phyloP scores from a whole-genome alignment of 2,329 filamentous ascomycete genomes.

The Xylariaceae sp. region DNA sequence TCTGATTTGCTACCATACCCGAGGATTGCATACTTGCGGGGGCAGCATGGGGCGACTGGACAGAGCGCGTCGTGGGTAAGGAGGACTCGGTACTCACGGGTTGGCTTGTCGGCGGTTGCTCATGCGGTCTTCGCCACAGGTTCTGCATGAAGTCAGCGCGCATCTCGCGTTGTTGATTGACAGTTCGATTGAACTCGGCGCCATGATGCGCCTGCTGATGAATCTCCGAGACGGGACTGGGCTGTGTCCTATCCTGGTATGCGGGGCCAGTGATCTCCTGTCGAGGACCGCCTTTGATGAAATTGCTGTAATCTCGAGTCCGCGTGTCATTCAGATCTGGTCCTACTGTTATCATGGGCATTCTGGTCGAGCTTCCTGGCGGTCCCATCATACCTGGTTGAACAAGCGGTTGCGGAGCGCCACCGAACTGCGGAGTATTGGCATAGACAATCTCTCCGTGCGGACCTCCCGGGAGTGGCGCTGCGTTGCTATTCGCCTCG shows the following conservation, averaged over 20 bases:
- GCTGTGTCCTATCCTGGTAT: conserved; percentile 84
- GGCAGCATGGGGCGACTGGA: conserved; percentile 61
- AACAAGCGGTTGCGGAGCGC: conserved; percentile 68
- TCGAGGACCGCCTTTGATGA: conserved; percentile 75
- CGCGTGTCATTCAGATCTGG: conserved; percentile 77
- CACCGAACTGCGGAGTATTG: conserved; percentile 70
- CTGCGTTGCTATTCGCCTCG: conserved; percentile 65
- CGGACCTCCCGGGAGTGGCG: conserved; percentile 61
- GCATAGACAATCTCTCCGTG: conserved; percentile 90
- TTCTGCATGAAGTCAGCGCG: conserved; percentile 79
- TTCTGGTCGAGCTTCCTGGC: conserved; percentile 68
- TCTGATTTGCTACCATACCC: conserved; percentile 61
- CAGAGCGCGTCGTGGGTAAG: conserved; percentile 54
- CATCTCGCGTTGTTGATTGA: conserved; percentile 79
- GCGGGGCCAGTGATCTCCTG: conserved; percentile 87
- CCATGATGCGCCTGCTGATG: conserved; percentile 85
- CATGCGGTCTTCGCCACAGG: conserved; percentile 82
- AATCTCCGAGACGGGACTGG: conserved; percentile 76
- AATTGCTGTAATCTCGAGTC: conserved; percentile 78
- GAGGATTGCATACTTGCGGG: conserved; percentile 59
- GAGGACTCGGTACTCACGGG: conserved; percentile 49
- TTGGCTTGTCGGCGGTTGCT: conserved; percentile 64
- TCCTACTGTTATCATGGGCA: conserved; percentile 82
- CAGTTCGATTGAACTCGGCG: conserved; percentile 84
- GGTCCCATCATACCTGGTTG: conserved; percentile 73